Base-by-base conservation (phyloP, 768 basidiomycete species). In the Dacryopinax spathularia region DNA sequence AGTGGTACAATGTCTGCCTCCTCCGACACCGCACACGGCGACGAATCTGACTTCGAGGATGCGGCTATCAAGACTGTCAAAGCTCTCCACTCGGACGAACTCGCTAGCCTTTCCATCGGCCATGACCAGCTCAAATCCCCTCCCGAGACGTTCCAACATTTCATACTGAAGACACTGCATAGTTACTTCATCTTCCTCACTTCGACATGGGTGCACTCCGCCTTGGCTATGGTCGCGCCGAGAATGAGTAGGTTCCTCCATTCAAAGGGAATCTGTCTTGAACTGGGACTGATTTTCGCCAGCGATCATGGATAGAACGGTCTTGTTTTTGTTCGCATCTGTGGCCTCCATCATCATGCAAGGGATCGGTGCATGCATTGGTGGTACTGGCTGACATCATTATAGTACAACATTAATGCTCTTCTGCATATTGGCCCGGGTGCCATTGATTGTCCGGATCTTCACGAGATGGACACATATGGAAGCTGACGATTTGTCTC, bases 291-390 rank as follows among this genome's bases (percentile, higher is more conserved):
- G 13, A 22, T 56, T 5, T 27, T 27, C 29, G 3, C 5, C 37
- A 69, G 68, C 68, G 7, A 18, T 66, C 18, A 59, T 68, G n/a
- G 68, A 69, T 60, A 18, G 62, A 33, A 29, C 68, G 1, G 63
- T 67, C 10, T 65, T 69, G 36, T 34, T 65, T 20, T 68, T 64
- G 10, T 66, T 69, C 34, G 65, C 68, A 15, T 34, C 67, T 29
- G 63, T 65, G 10, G 64, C 68, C 2, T 66, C 67, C 18, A 44
- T 62, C 60, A 68, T 69, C 39, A 63, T 69, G 48, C 29, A 56
- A 25, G 48, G 25, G 25, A 29, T 27, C 25, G 9, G 12, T 27
- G 29, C 15, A 56, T n/a, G n/a, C 25, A 27, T 9, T 29, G 48
- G 9, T 25, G 15, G 29, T 29, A 18, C 10, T 10, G n/a, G 36